These are phyloP conservation scores for Blastocystis sp. DNA, from an alignment of 352 stramenopile genomes.

Conservation along the genomic window DNA sequence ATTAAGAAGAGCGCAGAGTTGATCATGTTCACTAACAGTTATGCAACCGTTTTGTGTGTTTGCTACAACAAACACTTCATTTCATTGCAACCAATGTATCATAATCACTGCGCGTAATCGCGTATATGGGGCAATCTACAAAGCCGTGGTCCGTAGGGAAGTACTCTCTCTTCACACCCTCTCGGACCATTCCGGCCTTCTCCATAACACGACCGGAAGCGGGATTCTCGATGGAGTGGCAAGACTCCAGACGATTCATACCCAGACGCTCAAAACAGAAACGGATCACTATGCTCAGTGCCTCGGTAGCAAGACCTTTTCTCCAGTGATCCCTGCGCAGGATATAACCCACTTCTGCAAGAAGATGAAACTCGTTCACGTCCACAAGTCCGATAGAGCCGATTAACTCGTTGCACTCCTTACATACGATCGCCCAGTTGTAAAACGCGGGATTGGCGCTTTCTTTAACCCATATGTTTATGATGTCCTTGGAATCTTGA, in stretches of 20 bases:
- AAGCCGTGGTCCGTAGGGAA: constrained; percentile 60
- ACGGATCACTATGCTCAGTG: constrained; percentile 25
- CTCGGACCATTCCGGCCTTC: constrained; percentile 38
- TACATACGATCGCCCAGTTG: constrained; percentile 60
- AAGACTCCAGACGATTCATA: constrained; percentile 18
- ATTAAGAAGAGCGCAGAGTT: constrained; percentile 4
- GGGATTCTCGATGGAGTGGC: constrained; percentile 40
- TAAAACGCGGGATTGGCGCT: constrained; percentile 3
- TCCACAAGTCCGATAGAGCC: constrained; percentile 56
- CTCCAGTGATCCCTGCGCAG: constrained; percentile 58
- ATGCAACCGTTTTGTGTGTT: background rate
- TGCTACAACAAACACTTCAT: constrained; percentile 9
- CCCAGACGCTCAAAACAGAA: constrained; percentile 49
- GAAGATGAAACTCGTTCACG: constrained; percentile 37
- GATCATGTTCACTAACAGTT: background rate
- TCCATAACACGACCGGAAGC: constrained; percentile 49
- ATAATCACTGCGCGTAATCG: constrained; percentile 33
- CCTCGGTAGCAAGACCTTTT: constrained; percentile 36
- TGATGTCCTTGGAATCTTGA: constrained; percentile 31
- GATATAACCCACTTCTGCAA: constrained; percentile 40
- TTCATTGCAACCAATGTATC: background rate
- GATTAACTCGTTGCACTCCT: constrained; percentile 60
- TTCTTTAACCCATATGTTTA: constrained; percentile 25
- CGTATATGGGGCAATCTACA: constrained; percentile 34
- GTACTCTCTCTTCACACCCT: constrained; percentile 44